Base-by-base conservation (phyloP, 371 early-diverging fungal species). In the Nematocida parisii region DNA sequence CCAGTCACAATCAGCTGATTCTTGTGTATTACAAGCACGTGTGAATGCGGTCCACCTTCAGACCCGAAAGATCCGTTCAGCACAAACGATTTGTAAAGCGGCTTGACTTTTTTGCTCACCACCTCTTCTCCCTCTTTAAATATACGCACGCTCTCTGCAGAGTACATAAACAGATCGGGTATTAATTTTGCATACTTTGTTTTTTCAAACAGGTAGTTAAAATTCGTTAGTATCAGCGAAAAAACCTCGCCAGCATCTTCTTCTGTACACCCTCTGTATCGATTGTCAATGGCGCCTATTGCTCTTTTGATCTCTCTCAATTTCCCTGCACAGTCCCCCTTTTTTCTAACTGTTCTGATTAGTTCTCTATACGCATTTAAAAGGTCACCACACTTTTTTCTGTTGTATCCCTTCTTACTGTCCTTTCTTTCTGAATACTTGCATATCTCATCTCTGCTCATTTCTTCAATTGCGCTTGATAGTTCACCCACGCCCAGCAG, bases 211-310 rank as follows among this genome's bases (percentile, higher is more conserved):
- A 77, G 68, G 24, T 77, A 77, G 68, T 61, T 67, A 44, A 77
- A 77, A 44, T 77, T 77, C 55, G 9, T 77, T n/a, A 77, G 39
- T 22, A 77, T 77, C 71, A 77, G 61, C n/a, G 80, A 77, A 42
- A 77, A 77, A 18, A 70, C 80, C 44, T 77, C 80, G 5, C 68
- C 80, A 58, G 80, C 80, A 71, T 77, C 80, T 58, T 77, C 80
- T 42, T 77, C 80, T 39, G 70, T 44, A 62, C 80, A 77, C 46
- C 60, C 54, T 27, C 80, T 61, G 46, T 77, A 77, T 44, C 80
- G 11, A 7, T 39, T 18, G 50, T 77, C 80, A n/a, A 77, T 77
- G 27, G 18, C 42, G 55, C 80, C 80, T 5, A 77, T 40, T 6
- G 56, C 80, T 5, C 61, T 68, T 42, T 77, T 77, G 6, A 77